Evolutionary conservation across 148 eudicot species (phyloP), one percentile per base, ranked within the genome.

Genomic region (Cornus suecica): DNA sequence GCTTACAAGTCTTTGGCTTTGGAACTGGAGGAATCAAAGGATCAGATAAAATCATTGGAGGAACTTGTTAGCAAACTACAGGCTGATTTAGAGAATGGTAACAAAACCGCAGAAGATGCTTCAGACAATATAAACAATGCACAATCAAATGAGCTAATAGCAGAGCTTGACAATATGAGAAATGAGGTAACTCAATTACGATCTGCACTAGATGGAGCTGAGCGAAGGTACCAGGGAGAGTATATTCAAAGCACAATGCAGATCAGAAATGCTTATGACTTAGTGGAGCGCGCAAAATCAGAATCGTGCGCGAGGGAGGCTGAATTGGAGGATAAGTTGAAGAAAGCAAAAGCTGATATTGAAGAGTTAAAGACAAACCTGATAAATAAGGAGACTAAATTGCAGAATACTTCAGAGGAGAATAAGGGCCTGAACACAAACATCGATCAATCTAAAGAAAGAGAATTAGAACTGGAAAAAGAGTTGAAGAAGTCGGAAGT

Each of bases 251-350:
- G 92, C 80, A 91, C 92, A 0, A 74, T 90, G 83, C 87, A 94
- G 86, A 90, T 91, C 65, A 81, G 89, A 81, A 86, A 83, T 77
- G 97, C 98, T 25, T 87, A 84, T 80, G 97, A 90, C 54, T 79
- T 87, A 26, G 89, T 84, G 69, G 97, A 94, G 81, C 85, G 29
- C 23, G 62, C 85, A 62, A 94, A 84, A 84, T 62, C 84, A 52
- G 92, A 88, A 77, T 86, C 88, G 18, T 75, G 78, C 68, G 34
- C 70, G 42, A 89, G 74, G 77, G 91, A 86, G 67, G 82, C 90
- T 52, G 84, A 86, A 70, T 45, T 82, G 37, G 87, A 86, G 81
- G 76, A 67, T 24, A 87, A 86, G 71, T 65, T 94, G 65, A 78
- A 79, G 32, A 76, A 65, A 70, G 86, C 93, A 51, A 87, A 45